These are phyloP conservation scores for Stagonosporopsis cucurbitacearum DNA, from an alignment of 2,329 filamentous ascomycete species.

Conservation along the genomic window DNA sequence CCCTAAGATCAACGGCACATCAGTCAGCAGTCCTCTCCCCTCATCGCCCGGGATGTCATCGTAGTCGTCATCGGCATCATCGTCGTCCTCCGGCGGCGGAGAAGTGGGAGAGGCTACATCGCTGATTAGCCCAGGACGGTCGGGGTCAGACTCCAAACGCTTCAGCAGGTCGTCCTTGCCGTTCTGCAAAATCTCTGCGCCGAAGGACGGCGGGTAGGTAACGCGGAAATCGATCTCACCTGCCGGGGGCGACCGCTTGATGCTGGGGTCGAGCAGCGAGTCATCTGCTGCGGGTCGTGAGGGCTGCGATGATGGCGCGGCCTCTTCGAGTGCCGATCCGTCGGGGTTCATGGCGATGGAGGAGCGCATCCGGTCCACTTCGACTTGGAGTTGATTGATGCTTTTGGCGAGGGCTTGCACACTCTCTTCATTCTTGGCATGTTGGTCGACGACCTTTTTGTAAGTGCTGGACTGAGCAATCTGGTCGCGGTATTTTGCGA, in stretches of 20 bases:
- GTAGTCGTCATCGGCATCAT: slow-evolving; percentile 74
- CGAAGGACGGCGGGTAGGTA: slow-evolving; percentile 57
- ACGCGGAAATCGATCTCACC: slow-evolving; percentile 58
- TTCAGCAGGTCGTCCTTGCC: slow-evolving; percentile 60
- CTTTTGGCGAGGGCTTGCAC: slow-evolving; percentile 50
- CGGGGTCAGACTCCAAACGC: slow-evolving; percentile 55
- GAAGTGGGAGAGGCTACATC: slow-evolving; percentile 50
- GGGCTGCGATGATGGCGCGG: slow-evolving; percentile 27
- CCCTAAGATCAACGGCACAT: slow-evolving; percentile 91
- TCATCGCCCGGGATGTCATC: slow-evolving; percentile 73
- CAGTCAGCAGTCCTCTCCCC: slow-evolving; percentile 83
- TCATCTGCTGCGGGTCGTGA: slow-evolving; percentile 34
- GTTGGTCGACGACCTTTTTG: slow-evolving; percentile 47
- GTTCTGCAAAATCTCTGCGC: slow-evolving; percentile 56
- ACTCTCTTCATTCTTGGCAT: slow-evolving; percentile 48
- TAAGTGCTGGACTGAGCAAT: slow-evolving; percentile 46
- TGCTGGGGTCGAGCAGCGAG: slow-evolving; percentile 43
- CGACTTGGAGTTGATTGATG: slow-evolving; percentile 50
- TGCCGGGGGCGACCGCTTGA: slow-evolving; percentile 48
- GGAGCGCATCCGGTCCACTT: slow-evolving; percentile 48
- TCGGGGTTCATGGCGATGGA: slow-evolving; percentile 39
- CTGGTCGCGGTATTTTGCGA: slow-evolving; percentile 49
- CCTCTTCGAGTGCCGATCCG: slow-evolving; percentile 19
- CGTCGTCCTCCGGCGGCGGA: slow-evolving; percentile 63
- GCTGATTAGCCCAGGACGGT: slow-evolving; percentile 49